Percentiles rank a stretch among this genome's conserved stretches.
Conservation (phyloP, 2,329 filamentous ascomycete species). For the Cladophialophora psammophila region DNA sequence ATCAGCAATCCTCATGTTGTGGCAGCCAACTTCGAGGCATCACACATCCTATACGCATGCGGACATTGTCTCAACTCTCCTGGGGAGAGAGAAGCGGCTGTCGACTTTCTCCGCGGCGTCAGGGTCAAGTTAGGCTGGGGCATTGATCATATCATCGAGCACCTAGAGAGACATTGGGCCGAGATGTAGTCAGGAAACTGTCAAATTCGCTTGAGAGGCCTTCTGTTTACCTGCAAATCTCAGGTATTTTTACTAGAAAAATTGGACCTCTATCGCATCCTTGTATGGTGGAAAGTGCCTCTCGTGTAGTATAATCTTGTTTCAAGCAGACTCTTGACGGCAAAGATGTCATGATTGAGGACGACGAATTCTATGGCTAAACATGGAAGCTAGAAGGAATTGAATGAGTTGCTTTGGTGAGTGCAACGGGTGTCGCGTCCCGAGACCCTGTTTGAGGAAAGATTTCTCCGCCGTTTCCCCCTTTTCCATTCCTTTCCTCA, state of each 20-base stretch:
- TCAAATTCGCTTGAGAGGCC: neutral
- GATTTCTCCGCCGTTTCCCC: neutral
- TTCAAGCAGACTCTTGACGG: neutral
- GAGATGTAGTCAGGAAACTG: neutral
- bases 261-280: neutral
- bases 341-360: neutral
- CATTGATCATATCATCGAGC: neutral
- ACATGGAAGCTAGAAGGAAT: neutral
- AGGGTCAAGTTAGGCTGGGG: conserved; percentile 1
- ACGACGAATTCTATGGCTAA: neutral
- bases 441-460: neutral
- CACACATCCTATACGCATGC: conserved; percentile 6
- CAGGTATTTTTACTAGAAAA: neutral
- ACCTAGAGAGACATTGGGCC: neutral
- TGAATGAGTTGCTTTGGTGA: neutral
- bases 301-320: neutral
- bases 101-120: neutral
- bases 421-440: neutral
- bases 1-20: neutral
- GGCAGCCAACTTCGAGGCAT: conserved; percentile 1
- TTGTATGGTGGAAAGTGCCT: neutral
- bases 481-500: neutral
- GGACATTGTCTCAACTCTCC: neutral
- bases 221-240: neutral
- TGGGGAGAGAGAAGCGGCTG: neutral